phyloP scores from a whole-genome alignment of 2,329 filamentous ascomycete species.

The Fusarium odoratissimum region DNA sequence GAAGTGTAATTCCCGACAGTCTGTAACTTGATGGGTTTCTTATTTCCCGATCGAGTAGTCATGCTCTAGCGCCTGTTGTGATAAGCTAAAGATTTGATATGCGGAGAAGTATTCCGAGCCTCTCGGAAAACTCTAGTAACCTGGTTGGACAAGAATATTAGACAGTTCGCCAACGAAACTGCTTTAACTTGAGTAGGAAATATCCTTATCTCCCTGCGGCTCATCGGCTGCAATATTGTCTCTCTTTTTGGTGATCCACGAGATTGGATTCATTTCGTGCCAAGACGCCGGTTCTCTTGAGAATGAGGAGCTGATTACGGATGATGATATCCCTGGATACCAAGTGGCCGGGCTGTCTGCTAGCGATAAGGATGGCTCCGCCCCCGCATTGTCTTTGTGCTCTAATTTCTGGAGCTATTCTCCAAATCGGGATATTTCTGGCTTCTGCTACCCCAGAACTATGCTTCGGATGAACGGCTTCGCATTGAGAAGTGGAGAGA shows the following conservation, averaged over 20 bases:
- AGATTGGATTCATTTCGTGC: not conserved
- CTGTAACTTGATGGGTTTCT: not conserved
- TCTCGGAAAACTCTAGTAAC: not conserved
- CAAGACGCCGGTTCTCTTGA: not conserved
- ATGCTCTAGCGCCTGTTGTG: accelerated
- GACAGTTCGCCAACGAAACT: not conserved
- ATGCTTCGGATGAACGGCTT: not conserved
- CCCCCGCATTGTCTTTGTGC: no score
- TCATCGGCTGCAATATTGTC: not conserved
- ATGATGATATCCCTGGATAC: not conserved
- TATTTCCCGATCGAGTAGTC: not conserved
- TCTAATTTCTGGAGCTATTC: not conserved
- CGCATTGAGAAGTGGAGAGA: not conserved
- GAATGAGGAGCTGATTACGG: not conserved
- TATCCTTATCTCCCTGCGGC: not conserved
- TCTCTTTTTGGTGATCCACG: not conserved
- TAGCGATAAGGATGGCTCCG: not conserved
- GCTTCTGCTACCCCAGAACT: accelerated
- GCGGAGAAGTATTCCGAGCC: not conserved
- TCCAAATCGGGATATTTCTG: not conserved
- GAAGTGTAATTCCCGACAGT: not conserved
- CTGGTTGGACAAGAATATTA: not conserved
- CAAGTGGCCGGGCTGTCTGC: not conserved
- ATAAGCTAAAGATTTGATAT: not conserved
- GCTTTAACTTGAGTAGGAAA: not conserved